Percentiles rank a stretch among this genome's conserved stretches.
Evolutionary conservation across 106 monocot species (phyloP).

Genomic region (Platanthera guangdongensis): DNA sequence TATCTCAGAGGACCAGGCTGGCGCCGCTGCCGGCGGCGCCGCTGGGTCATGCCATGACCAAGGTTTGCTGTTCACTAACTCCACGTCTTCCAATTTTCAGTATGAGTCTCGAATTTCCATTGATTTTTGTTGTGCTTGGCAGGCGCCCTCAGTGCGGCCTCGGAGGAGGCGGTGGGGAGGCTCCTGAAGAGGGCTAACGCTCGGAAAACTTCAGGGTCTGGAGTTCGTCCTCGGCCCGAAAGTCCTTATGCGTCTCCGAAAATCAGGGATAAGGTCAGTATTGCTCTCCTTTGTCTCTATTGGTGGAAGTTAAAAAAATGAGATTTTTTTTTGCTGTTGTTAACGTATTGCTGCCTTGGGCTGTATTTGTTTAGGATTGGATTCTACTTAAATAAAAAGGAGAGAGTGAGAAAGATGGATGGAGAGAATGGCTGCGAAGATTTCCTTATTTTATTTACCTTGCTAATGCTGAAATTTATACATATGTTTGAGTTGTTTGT

Average conservation of each 20-base stretch:
- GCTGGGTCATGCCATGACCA: background rate
- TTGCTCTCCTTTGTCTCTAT: no score
- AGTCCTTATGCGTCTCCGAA: background rate
- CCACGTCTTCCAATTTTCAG: background rate
- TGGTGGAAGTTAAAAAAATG: background rate
- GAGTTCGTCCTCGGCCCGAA: background rate
- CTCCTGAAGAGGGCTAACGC: background rate
- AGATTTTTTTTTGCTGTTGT: background rate
- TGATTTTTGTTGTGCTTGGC: conserved; percentile 2
- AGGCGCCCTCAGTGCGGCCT: conserved; percentile 5
- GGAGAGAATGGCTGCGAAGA: no score
- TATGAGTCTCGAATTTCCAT: background rate
- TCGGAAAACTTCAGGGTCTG: background rate
- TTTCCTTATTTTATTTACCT: no score
- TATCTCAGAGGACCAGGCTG: background rate
- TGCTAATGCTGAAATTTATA: no score
- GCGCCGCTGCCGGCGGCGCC: background rate
- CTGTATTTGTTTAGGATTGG: background rate
- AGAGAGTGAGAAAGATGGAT: no score
- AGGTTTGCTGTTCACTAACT: background rate
- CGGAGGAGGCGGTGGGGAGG: conserved; percentile 8
- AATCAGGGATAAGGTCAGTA: conserved; percentile 1
- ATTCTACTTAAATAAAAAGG: background rate
- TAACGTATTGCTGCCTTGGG: background rate
- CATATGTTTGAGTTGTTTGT: no score